Conservation (phyloP, 106 monocot genomes). For the Allium sativum region DNA sequence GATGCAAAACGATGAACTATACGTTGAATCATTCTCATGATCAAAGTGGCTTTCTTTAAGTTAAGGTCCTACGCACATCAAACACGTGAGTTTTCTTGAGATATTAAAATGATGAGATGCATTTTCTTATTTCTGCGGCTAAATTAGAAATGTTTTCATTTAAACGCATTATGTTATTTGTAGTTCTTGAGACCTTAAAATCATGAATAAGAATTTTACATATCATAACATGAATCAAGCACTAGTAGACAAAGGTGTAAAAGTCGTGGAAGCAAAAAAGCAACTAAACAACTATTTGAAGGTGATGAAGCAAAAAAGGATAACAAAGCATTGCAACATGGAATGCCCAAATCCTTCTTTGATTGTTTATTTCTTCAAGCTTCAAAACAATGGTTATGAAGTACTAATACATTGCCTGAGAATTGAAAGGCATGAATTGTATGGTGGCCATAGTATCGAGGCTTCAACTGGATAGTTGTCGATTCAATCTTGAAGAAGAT, state of each 20-base stretch:
- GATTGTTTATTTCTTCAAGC: constrained; percentile 65
- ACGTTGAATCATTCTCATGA: constrained; percentile 81
- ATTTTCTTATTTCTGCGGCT: too few relatives aligned
- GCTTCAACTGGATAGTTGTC: constrained; percentile 68
- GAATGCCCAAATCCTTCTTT: constrained; percentile 49
- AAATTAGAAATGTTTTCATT: too few relatives aligned
- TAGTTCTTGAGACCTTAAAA: too few relatives aligned
- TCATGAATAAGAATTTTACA: too few relatives aligned
- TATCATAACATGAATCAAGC: constrained; percentile 24
- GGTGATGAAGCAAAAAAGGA: constrained; percentile 18
- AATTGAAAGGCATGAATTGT: constrained; percentile 53
- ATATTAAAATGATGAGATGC: too few relatives aligned
- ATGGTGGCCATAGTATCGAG: constrained; percentile 88
- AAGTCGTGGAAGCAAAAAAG: constrained; percentile 36
- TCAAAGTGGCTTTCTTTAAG: constrained; percentile 77
- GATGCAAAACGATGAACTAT: constrained; percentile 68
- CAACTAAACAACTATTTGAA: constrained; percentile 56
- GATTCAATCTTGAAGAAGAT: constrained; percentile 56
- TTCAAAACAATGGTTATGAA: constrained; percentile 74
- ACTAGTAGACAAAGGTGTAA: constrained; percentile 67
- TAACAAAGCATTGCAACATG: constrained; percentile 9
- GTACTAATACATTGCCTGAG: constrained; percentile 18
- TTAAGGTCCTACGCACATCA: constrained; percentile 85
- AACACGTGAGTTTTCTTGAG: constrained; percentile 34
- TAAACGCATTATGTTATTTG: too few relatives aligned